These are phyloP conservation scores for Schizopora paradoxa DNA, from an alignment of 1,284 basidiomycete species.

Conservation along the genomic window DNA sequence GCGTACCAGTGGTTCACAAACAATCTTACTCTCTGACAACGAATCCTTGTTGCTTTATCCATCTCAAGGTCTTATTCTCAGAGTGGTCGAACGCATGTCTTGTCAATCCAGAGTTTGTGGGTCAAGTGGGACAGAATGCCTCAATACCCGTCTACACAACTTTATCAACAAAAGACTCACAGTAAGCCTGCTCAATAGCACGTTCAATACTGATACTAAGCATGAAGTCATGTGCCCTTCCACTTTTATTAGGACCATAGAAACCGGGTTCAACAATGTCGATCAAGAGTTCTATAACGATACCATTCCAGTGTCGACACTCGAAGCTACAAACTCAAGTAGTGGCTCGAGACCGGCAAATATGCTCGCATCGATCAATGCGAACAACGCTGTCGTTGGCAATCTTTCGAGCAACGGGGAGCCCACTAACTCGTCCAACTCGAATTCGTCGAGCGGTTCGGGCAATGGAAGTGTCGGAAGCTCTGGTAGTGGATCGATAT, in stretches of 20 bases:
- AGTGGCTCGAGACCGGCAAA: constrained; percentile 47
- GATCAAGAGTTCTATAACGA: constrained; percentile 48
- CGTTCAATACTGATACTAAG: neutral
- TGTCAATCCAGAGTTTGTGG: constrained; percentile 66
- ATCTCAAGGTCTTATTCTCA: constrained; percentile 68
- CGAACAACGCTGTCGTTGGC: constrained; percentile 68
- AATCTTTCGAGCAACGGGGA: no score
- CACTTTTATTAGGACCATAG: constrained; percentile 7
- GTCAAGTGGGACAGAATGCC: constrained; percentile 61
- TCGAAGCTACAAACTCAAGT: constrained; percentile 40
- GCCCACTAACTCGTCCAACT: no score
- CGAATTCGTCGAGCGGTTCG: no score
- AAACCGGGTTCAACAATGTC: constrained; percentile 28
- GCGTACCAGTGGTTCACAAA: no score
- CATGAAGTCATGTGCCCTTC: no score
- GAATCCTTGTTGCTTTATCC: constrained; percentile 1
- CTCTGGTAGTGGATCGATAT: no score
- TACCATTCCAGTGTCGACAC: constrained; percentile 57
- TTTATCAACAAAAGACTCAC: constrained; percentile 39
- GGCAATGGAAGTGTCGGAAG: no score
- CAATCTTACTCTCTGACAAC: no score
- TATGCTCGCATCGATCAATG: constrained; percentile 62
- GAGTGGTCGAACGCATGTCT: constrained; percentile 64
- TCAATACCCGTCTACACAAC: constrained; percentile 79
- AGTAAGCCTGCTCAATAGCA: constrained; percentile 27